Evolutionary conservation across 768 basidiomycete genomes (phyloP).

Genomic region (Auriscalpium microsporum): DNA sequence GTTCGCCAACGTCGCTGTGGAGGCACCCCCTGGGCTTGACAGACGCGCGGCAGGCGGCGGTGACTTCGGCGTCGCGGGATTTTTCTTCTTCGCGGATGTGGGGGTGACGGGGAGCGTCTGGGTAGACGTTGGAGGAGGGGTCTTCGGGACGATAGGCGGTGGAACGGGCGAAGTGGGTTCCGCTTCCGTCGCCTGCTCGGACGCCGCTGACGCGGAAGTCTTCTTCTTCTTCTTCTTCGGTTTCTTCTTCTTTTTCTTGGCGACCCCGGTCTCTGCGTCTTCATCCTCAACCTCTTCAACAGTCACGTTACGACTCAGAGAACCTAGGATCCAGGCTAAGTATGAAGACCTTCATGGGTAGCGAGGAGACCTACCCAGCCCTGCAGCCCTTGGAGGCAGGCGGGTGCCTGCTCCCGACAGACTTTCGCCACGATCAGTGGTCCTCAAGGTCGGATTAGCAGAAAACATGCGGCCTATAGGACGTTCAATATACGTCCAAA

Average conservation of each 20-base stretch:
- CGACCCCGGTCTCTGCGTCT: constrained; percentile 32
- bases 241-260: constrained; percentile 67
- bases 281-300: constrained; percentile 73
- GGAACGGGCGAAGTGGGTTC: constrained; percentile 13
- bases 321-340: neutral
- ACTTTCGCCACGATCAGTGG: constrained; percentile 19
- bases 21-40: neutral
- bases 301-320: constrained; percentile 38
- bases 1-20: constrained; percentile 17
- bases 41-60: neutral
- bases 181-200: constrained; percentile 15
- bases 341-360: neutral
- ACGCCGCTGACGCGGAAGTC: constrained; percentile 19
- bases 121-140: constrained; percentile 6
- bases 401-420: neutral
- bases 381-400: neutral
- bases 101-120: constrained; percentile 2
- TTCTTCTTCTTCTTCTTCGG: constrained; percentile 65
- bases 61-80: neutral
- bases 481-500: neutral
- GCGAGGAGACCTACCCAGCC: neutral
- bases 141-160: constrained; percentile 1
- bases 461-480: constrained; percentile 56
- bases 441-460: constrained; percentile 36
- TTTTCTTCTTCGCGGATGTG: constrained; percentile 13